A percentile compares a stretch with the other conserved stretches of the same genome.
These are phyloP conservation scores for Phytophthora citrophthora DNA, from an alignment of 352 stramenopile genomes.

Conservation along the genomic window DNA sequence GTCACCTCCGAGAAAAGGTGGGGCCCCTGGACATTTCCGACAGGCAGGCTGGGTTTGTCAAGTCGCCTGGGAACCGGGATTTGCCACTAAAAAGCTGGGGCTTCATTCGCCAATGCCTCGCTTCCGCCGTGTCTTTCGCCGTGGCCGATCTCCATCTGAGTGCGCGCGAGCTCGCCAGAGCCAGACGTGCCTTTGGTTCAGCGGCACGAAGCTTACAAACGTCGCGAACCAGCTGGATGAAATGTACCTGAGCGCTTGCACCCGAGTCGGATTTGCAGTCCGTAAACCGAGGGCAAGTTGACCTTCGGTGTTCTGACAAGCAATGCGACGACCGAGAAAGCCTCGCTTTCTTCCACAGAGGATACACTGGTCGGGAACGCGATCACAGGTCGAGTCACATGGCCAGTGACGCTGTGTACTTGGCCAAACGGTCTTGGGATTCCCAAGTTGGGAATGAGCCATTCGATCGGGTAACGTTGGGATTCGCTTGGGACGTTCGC, in stretches of 20 bases:
- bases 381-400: background rate
- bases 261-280: slow-evolving; percentile 16
- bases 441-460: too few species aligned
- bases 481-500: too few species aligned
- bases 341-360: slow-evolving; percentile 5
- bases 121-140: slow-evolving; percentile 13
- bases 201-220: background rate
- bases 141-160: slow-evolving; percentile 30
- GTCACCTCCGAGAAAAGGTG: slow-evolving; percentile 19
- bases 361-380: slow-evolving; percentile 20
- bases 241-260: slow-evolving; percentile 1
- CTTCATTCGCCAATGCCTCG: slow-evolving; percentile 17
- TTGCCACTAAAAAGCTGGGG: slow-evolving; percentile 7
- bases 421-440: too few species aligned
- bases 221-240: slow-evolving; percentile 2
- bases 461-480: too few species aligned
- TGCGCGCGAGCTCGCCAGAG: slow-evolving; percentile 17
- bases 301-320: background rate
- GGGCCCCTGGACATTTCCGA: slow-evolving; percentile 18
- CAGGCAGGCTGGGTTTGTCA: slow-evolving; percentile 29
- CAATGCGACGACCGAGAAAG: slow-evolving; percentile 15
- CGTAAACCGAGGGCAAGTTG: slow-evolving; percentile 8
- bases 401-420: background rate
- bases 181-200: slow-evolving; percentile 2
- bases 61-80: slow-evolving; percentile 8